These are phyloP conservation scores for Smallanthus sonchifolius DNA, from an alignment of 129 eudicot species.

Conservation along the genomic window DNA sequence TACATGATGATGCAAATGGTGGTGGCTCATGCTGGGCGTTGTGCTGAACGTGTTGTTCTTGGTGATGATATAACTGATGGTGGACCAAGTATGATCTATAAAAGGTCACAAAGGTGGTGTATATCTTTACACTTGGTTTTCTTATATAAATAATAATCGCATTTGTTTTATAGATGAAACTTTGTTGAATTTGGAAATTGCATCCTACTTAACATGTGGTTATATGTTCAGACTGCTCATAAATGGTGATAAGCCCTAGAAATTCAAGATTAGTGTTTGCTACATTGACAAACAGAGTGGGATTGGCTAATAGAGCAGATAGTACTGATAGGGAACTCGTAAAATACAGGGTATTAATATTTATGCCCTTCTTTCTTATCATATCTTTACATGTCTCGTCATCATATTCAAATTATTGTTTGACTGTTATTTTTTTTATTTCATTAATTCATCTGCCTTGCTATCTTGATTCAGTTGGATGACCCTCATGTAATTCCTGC, in stretches of 20 bases:
- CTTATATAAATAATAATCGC: not conserved
- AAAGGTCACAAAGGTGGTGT: slow-evolving; percentile 79
- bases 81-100: slow-evolving; percentile 77
- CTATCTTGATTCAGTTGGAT: slow-evolving; percentile 63
- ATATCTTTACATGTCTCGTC: not conserved
- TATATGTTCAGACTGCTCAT: slow-evolving; percentile 65
- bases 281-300: slow-evolving; percentile 73
- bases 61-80: slow-evolving; percentile 97
- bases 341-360: slow-evolving; percentile 55
- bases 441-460: not conserved
- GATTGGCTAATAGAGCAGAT: slow-evolving; percentile 60
- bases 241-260: slow-evolving; percentile 95
- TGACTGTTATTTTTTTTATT: slow-evolving; percentile 2
- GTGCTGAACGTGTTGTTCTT: slow-evolving; percentile 85
- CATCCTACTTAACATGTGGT: slow-evolving; percentile 10
- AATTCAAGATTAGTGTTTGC: slow-evolving; percentile 78
- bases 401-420: not conserved
- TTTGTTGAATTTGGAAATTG: not conserved
- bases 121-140: not conserved
- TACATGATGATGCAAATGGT: slow-evolving; percentile 99
- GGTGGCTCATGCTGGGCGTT: slow-evolving; percentile 99
- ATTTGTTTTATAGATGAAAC: not conserved
- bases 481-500: slow-evolving; percentile 75
- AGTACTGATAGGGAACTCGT: slow-evolving; percentile 61
- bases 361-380: not conserved